Evolutionary conservation across 1,139 yeast genomes (phyloP).

Genomic region (Kodamaea derodonti): DNA sequence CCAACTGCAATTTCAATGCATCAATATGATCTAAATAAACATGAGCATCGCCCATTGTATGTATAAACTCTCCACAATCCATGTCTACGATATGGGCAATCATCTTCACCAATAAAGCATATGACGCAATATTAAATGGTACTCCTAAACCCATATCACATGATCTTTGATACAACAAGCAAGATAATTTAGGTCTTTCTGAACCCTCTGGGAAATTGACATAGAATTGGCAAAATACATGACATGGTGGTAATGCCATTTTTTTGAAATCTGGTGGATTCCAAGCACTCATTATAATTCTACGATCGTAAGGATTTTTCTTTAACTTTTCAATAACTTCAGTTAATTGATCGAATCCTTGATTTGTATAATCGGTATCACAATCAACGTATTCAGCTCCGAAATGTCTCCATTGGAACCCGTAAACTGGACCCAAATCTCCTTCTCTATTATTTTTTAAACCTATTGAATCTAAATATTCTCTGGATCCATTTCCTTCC

Average conservation of each 20-base stretch:
- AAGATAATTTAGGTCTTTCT: constrained; percentile 72
- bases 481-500: constrained; percentile 99
- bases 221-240: constrained; percentile 91
- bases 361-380: constrained; percentile 78
- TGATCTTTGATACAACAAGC: constrained; percentile 92
- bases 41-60: constrained; percentile 96
- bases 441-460: constrained; percentile 80
- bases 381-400: constrained; percentile 89
- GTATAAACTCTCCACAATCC: constrained; percentile 94
- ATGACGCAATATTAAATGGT: constrained; percentile 96
- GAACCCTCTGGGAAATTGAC: constrained; percentile 66
- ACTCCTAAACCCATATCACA: constrained; percentile 99
- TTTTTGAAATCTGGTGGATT: constrained; percentile 89
- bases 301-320: constrained; percentile 87
- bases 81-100: constrained; percentile 90
- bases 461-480: constrained; percentile 81
- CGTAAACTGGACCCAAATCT: constrained; percentile 96
- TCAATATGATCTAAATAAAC: constrained; percentile 91
- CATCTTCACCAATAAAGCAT: constrained; percentile 89
- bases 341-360: constrained; percentile 87
- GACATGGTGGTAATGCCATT: constrained; percentile 99
- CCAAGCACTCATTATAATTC: constrained; percentile 97
- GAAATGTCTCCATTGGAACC: constrained; percentile 99
- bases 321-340: constrained; percentile 77
- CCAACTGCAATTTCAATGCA: constrained; percentile 75